phyloP scores from a whole-genome alignment of 805 yeast genomes.

The Pichia sporocuriosa region DNA sequence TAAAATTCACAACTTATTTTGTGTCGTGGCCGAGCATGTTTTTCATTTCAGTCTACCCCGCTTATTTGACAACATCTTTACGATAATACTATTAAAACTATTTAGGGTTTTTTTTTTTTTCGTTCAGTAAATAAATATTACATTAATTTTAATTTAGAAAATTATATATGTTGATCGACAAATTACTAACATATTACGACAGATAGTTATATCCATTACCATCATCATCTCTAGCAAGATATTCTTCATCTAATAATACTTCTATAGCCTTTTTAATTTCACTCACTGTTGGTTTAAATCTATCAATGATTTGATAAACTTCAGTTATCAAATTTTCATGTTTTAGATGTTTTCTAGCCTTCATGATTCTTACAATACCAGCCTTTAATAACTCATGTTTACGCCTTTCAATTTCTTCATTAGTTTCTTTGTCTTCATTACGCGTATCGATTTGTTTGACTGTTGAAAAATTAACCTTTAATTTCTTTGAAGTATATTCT shows the following conservation, averaged over 20 bases:
- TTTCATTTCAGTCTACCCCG: too few relatives aligned
- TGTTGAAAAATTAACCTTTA: conserved; percentile 65
- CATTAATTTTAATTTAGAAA: too few relatives aligned
- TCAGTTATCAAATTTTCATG: conserved; percentile 82
- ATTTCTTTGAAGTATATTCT: conserved; percentile 79
- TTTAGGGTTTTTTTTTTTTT: too few relatives aligned
- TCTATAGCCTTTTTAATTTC: conserved; percentile 87
- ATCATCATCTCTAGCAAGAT: conserved; percentile 66
- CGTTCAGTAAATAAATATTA: too few relatives aligned
- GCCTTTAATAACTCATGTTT: conserved; percentile 69
- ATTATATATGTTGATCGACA: too few relatives aligned
- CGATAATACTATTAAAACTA: too few relatives aligned
- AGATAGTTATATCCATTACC: conserved; percentile 71
- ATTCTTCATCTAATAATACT: conserved; percentile 77
- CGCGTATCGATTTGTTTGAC: conserved; percentile 45
- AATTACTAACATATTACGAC: too few relatives aligned
- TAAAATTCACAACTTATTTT: too few relatives aligned
- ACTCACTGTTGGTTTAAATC: conserved; percentile 80
- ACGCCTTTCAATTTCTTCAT: conserved; percentile 65
- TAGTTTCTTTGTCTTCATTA: conserved; percentile 74
- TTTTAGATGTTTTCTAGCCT: conserved; percentile 73
- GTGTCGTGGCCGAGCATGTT: too few relatives aligned
- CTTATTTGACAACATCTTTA: too few relatives aligned
- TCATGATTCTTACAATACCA: conserved; percentile 94
- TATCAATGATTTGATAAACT: conserved; percentile 74